phyloP scores from a whole-genome alignment of 2,329 filamentous ascomycete species.

The Purpureocillium takamizusanense region DNA sequence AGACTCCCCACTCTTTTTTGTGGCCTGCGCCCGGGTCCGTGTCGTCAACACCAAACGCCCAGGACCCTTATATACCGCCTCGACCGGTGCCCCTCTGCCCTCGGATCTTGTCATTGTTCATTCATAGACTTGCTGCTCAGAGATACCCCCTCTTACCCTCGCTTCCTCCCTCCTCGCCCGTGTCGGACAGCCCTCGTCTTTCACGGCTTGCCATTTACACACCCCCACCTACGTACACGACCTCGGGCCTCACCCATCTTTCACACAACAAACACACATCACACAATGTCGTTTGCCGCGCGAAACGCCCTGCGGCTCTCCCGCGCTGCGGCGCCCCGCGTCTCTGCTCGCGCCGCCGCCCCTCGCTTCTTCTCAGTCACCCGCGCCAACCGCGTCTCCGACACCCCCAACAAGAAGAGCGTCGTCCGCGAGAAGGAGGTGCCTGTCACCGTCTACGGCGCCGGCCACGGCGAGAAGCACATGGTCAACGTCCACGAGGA shows the following conservation, averaged over 20 bases:
- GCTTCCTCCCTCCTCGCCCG: background rate
- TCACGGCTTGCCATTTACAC: background rate
- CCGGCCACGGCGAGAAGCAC: slow-evolving; percentile 42
- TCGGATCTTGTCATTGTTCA: background rate
- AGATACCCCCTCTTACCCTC: background rate
- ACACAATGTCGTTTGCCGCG: slow-evolving; percentile 25
- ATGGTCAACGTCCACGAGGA: slow-evolving; percentile 41
- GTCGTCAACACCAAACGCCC: too few species aligned
- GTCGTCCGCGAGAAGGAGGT: slow-evolving; percentile 49
- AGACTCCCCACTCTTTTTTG: background rate
- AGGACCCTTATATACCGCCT: background rate
- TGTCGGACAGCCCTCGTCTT: background rate
- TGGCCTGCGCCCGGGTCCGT: too few species aligned
- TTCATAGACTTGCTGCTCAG: background rate
- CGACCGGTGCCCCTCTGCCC: background rate
- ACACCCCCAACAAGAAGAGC: slow-evolving; percentile 37
- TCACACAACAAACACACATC: background rate
- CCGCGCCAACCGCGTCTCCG: slow-evolving; percentile 20
- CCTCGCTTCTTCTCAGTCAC: slow-evolving; percentile 24
- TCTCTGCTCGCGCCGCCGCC: slow-evolving; percentile 13
- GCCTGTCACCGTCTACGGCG: slow-evolving; percentile 43
- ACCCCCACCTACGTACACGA: background rate
- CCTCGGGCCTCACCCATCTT: background rate
- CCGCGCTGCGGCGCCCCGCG: slow-evolving; percentile 18
- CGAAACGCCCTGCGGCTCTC: slow-evolving; percentile 24